Evolutionary conservation across 2,329 filamentous ascomycete genomes (phyloP).

Genomic region (Fusarium sp.): DNA sequence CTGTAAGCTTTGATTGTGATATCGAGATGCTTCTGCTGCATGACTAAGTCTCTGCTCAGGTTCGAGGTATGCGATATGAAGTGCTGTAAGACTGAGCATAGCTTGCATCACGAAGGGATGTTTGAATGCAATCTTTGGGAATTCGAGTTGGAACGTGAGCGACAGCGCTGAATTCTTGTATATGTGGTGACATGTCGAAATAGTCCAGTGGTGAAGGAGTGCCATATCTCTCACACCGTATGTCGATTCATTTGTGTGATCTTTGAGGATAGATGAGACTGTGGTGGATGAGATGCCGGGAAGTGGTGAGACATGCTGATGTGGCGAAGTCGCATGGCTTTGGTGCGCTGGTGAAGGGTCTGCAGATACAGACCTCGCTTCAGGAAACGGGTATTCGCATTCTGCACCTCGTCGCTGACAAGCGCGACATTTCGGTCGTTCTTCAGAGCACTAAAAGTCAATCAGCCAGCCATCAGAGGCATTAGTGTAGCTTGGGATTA

Average conservation of each 20-base stretch:
- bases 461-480: neutral
- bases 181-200: neutral
- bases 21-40: neutral
- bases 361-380: neutral
- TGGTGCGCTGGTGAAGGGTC: neutral
- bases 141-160: neutral
- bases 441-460: conserved; percentile 4
- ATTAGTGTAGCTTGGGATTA: neutral
- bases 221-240: conserved; percentile 3
- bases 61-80: conserved; percentile 8
- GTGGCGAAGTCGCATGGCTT: neutral
- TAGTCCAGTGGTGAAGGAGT: conserved; percentile 6
- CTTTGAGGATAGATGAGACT: neutral
- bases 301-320: neutral
- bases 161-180: conserved; percentile 18
- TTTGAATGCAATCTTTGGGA: neutral
- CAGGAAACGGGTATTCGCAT: neutral
- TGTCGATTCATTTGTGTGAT: neutral
- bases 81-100: neutral
- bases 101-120: neutral
- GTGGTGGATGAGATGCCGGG: neutral
- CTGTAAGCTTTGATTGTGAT: neutral
- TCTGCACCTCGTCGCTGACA: conserved; percentile 6
- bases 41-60: neutral
- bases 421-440: neutral